Evolutionary conservation across 1,139 yeast species (phyloP).

Genomic region (Torulaspora pretoriensis): DNA sequence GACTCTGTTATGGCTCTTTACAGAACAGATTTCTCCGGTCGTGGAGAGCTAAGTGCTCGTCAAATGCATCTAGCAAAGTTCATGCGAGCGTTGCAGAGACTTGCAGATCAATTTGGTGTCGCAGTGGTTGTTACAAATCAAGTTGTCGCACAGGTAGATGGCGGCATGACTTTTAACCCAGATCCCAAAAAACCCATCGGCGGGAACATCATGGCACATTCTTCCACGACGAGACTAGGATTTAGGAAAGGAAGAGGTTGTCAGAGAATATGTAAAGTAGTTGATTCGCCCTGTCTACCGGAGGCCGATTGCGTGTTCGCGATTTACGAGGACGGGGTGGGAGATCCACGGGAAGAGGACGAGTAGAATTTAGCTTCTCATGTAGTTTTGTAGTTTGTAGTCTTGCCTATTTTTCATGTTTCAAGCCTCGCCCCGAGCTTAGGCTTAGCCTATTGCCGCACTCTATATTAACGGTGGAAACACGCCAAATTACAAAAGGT

Average conservation of each 20-base stretch:
- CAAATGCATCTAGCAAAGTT: constrained; percentile 92
- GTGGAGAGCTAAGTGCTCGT: constrained; percentile 94
- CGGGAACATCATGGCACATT: constrained; percentile 96
- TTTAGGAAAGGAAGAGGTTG: constrained; percentile 89
- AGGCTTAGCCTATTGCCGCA: not conserved
- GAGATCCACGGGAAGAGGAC: constrained; percentile 87
- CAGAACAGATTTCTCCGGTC: constrained; percentile 91
- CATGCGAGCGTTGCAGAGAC: constrained; percentile 83
- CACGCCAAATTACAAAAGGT: constrained; percentile 3
- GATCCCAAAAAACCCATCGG: constrained; percentile 99
- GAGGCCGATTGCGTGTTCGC: constrained; percentile 95
- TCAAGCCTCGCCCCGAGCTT: not conserved
- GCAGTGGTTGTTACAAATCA: constrained; percentile 98
- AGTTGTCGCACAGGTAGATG: constrained; percentile 98
- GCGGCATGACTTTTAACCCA: constrained; percentile 80
- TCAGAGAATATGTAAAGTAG: constrained; percentile 87
- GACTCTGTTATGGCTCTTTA: constrained; percentile 96
- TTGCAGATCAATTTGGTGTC: constrained; percentile 97
- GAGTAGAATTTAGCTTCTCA: constrained; percentile 24
- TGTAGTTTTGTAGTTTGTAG: not conserved
- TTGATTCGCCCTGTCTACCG: constrained; percentile 89
- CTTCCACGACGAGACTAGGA: constrained; percentile 87
- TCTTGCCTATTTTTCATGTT: constrained; percentile 1
- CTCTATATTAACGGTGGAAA: constrained; percentile 1
- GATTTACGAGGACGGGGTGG: constrained; percentile 93